Evolutionary conservation across 2,329 filamentous ascomycete species (phyloP).

Genomic region (Coleophoma crateriformis): DNA sequence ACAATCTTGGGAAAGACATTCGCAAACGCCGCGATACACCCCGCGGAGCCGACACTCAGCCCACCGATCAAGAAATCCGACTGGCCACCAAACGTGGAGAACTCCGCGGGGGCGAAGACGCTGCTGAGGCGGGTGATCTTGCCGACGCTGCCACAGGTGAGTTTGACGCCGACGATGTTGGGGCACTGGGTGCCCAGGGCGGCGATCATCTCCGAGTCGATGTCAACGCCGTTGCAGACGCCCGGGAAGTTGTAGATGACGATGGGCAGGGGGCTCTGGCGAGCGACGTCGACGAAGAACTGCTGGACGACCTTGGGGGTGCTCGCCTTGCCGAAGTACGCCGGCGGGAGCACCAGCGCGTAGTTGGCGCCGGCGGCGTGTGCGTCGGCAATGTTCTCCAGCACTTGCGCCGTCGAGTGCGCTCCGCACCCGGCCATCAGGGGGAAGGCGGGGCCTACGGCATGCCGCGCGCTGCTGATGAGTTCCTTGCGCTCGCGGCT

Average conservation of each 20-base stretch:
- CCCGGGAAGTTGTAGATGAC: conserved; percentile 49
- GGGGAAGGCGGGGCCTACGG: conserved; percentile 38
- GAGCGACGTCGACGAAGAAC: conserved; percentile 40
- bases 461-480: conserved; percentile 35
- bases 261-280: conserved; percentile 35
- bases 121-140: conserved; percentile 47
- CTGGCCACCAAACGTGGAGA: conserved; percentile 53
- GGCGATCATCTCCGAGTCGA: conserved; percentile 46
- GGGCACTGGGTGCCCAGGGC: conserved; percentile 36
- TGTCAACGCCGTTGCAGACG: conserved; percentile 47
- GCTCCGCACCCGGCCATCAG: conserved; percentile 45
- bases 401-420: conserved; percentile 42
- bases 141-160: conserved; percentile 48
- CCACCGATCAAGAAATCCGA: conserved; percentile 52
- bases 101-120: conserved; percentile 36
- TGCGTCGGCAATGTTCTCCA: conserved; percentile 41
- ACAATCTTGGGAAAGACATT: conserved; percentile 50
- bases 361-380: conserved; percentile 42
- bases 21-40: conserved; percentile 52
- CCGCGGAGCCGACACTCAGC: conserved; percentile 43
- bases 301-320: conserved; percentile 37
- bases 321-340: conserved; percentile 46
- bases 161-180: conserved; percentile 50
- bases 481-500: conserved; percentile 39
- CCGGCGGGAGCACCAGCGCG: conserved; percentile 39